Evolutionary conservation across 352 stramenopile species (phyloP).

Genomic region (Globisporangium parvum): DNA sequence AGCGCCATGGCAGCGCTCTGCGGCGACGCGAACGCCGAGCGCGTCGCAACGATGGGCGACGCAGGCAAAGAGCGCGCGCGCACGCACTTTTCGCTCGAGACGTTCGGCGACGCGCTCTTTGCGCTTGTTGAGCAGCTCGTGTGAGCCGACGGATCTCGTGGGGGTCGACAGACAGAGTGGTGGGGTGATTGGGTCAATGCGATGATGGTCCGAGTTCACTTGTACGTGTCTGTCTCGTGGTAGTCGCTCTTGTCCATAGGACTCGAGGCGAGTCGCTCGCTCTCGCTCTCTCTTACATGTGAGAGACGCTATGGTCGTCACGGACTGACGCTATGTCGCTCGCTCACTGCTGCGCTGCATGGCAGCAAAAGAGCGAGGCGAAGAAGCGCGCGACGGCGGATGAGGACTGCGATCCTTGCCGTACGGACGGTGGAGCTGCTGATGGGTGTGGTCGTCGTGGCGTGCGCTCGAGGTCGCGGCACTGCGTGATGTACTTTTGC

Average conservation of each 20-base stretch:
- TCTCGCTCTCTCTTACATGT: not conserved
- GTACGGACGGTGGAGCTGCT: not conserved
- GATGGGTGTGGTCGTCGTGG: not conserved
- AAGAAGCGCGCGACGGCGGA: not conserved
- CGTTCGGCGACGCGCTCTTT: constrained; percentile 61
- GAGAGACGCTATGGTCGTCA: not conserved
- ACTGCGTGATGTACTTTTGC: constrained; percentile 80
- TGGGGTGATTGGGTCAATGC: not conserved
- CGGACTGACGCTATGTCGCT: not conserved
- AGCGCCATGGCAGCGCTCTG: constrained; percentile 58
- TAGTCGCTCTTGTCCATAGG: no score
- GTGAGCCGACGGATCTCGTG: not conserved
- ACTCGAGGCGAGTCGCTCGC: no score
- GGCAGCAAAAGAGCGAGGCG: constrained; percentile 9
- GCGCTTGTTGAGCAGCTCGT: constrained; percentile 35
- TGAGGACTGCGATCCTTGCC: not conserved
- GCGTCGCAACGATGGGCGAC: constrained; percentile 38
- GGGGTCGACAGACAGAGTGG: no score
- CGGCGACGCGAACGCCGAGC: constrained; percentile 18
- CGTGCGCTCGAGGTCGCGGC: constrained; percentile 42
- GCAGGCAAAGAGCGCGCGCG: constrained; percentile 45
- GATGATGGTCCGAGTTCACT: no score
- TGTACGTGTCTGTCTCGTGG: no score
- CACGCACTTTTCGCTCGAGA: constrained; percentile 66
- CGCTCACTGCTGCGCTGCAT: constrained; percentile 3